These are phyloP conservation scores for Eucalyptus tenuipes DNA, from an alignment of 345 rosid genomes.

Conservation along the genomic window DNA sequence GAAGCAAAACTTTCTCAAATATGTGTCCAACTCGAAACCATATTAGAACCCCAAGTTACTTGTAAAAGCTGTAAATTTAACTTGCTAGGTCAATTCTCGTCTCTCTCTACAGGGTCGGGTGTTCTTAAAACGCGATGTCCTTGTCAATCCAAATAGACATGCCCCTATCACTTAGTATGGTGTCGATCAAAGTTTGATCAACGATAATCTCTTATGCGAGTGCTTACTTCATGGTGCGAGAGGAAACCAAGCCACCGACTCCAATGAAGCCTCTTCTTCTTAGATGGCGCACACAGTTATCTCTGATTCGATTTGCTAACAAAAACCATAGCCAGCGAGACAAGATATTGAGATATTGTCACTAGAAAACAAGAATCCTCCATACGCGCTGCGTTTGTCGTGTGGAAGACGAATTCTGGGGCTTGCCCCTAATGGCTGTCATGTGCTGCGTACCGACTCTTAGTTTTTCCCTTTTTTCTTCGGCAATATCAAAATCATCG, in stretches of 20 bases:
- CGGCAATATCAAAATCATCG: neutral
- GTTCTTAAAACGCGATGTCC: neutral
- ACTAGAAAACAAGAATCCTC: neutral
- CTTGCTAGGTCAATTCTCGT: neutral
- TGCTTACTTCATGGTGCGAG: neutral
- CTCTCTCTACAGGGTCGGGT: neutral
- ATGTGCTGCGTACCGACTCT: neutral
- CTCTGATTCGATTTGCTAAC: neutral
- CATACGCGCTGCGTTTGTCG: neutral
- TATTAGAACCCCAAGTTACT: neutral
- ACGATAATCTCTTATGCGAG: neutral
- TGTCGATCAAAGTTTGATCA: neutral
- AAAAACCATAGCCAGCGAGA: neutral
- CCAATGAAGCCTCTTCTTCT: neutral
- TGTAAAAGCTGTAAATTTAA: neutral
- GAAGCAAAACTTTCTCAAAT: neutral
- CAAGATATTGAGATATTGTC: neutral
- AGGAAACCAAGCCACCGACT: neutral
- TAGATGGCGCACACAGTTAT: neutral
- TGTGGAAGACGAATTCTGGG: neutral
- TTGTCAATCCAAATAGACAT: neutral
- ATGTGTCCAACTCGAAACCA: neutral
- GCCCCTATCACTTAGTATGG: neutral
- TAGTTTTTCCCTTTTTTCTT: neutral
- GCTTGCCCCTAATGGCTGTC: neutral